These are phyloP conservation scores for Paramecium tetraurelia DNA, from an alignment of 73 alveolate species.

Conservation along the genomic window DNA sequence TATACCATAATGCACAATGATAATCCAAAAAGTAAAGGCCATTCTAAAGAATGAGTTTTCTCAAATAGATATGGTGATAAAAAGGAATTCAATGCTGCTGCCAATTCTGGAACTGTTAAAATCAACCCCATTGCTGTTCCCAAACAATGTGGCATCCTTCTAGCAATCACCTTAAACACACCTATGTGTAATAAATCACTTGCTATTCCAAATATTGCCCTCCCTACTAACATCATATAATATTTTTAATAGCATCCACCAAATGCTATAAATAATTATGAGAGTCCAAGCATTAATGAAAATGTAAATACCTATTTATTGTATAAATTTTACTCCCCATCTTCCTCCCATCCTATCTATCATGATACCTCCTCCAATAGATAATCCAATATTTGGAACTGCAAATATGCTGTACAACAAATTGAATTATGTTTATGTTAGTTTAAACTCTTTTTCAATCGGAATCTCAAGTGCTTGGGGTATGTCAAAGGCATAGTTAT, in stretches of 20 bases:
- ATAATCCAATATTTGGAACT: constrained; percentile 10
- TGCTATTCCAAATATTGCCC: constrained; percentile 46
- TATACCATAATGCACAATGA: neutral
- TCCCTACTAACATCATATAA: constrained; percentile 45
- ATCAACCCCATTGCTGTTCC: constrained; percentile 46
- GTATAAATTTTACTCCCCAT: constrained; percentile 1
- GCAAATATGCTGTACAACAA: constrained; percentile 26
- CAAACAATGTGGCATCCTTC: constrained; percentile 18
- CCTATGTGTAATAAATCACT: constrained; percentile 30
- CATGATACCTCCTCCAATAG: constrained; percentile 46
- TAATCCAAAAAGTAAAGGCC: constrained; percentile 20
- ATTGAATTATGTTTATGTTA: constrained; percentile 34
- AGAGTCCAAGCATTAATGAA: constrained; percentile 22
- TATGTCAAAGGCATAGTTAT: constrained; percentile 40
- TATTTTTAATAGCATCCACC: constrained; percentile 30
- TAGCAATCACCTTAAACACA: constrained; percentile 16
- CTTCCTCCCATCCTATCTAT: constrained; percentile 46
- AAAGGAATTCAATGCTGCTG: constrained; percentile 3
- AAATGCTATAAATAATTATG: constrained; percentile 30
- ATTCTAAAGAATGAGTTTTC: neutral
- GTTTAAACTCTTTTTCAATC: neutral
- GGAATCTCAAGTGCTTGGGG: constrained; percentile 43
- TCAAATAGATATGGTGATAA: constrained; percentile 11
- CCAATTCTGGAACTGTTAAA: constrained; percentile 40
- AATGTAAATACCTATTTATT: constrained; percentile 15